Conservation (phyloP, 495 filamentous ascomycete genomes). For the Lophiotrema nucula region DNA sequence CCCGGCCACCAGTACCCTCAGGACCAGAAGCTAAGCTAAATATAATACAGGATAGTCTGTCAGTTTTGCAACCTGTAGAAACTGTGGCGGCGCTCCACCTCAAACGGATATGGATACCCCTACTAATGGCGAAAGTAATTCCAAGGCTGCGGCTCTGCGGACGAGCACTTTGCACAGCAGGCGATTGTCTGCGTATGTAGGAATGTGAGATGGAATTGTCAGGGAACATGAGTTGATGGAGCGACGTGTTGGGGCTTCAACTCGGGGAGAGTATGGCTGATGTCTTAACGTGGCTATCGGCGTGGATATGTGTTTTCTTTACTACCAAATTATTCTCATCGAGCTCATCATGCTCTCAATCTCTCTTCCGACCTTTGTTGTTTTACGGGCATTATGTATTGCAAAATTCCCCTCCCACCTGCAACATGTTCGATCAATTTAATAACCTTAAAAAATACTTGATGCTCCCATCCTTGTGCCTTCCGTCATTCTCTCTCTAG, state of each 20-base stretch:
- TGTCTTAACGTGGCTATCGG: conserved; percentile 8
- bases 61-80: conserved; percentile 21
- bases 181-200: conserved; percentile 11
- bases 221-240: conserved; percentile 15
- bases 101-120: conserved; percentile 34
- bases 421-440: conserved; percentile 3
- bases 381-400: conserved; percentile 21
- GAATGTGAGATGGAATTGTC: conserved; percentile 7
- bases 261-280: neutral
- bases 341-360: neutral
- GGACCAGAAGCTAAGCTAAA: conserved; percentile 35
- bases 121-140: conserved; percentile 32
- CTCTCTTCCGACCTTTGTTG: conserved; percentile 2
- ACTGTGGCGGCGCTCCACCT: conserved; percentile 5
- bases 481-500: too few species aligned
- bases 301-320: neutral
- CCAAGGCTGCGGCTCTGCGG: conserved; percentile 15
- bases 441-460: neutral
- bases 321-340: neutral
- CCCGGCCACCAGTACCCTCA: conserved; percentile 36
- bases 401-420: conserved; percentile 7
- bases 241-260: conserved; percentile 18
- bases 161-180: conserved; percentile 6
- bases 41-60: conserved; percentile 10
- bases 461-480: neutral